Evolutionary conservation across 2,329 filamentous ascomycete species (phyloP).

Genomic region (Cadophora gregata): DNA sequence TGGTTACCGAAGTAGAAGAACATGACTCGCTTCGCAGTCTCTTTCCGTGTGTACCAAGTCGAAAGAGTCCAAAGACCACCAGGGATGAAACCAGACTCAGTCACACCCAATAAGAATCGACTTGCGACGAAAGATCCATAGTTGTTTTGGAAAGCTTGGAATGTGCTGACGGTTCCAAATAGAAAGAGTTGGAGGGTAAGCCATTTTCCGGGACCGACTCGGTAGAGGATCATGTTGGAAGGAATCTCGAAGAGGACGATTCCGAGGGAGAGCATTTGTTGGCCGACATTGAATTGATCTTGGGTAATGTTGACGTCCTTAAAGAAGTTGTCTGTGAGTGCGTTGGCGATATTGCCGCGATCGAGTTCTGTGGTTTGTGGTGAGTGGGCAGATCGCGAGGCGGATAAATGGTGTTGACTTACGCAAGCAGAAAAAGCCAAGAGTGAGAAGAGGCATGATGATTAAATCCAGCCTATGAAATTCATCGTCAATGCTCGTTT

Average conservation of each 20-base stretch:
- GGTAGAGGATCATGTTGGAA: conserved; percentile 44
- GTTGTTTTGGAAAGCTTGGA: conserved; percentile 50
- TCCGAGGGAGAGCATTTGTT: conserved; percentile 42
- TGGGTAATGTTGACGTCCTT: conserved; percentile 41
- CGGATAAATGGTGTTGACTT: neutral
- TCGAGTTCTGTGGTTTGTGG: conserved; percentile 36
- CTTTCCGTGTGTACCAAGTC: conserved; percentile 67
- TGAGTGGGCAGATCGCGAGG: neutral
- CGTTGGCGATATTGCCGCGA: conserved; percentile 45
- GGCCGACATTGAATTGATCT: conserved; percentile 43
- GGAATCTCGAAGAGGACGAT: conserved; percentile 46
- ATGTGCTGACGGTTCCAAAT: conserved; percentile 45
- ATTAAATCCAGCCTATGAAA: conserved; percentile 13
- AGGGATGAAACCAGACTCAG: conserved; percentile 60
- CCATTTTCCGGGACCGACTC: conserved; percentile 42
- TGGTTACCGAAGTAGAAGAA: conserved; percentile 65
- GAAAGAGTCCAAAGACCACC: conserved; percentile 63
- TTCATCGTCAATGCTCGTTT: neutral
- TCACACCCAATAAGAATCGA: conserved; percentile 56
- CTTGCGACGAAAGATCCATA: conserved; percentile 52
- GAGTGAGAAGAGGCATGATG: conserved; percentile 22
- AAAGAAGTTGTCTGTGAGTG: conserved; percentile 43
- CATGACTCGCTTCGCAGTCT: conserved; percentile 63
- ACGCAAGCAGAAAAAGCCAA: conserved; percentile 22
- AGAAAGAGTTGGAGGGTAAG: conserved; percentile 44